These are phyloP conservation scores for Kwoniella shandongensis DNA, from an alignment of 768 basidiomycete species.

Conservation along the genomic window DNA sequence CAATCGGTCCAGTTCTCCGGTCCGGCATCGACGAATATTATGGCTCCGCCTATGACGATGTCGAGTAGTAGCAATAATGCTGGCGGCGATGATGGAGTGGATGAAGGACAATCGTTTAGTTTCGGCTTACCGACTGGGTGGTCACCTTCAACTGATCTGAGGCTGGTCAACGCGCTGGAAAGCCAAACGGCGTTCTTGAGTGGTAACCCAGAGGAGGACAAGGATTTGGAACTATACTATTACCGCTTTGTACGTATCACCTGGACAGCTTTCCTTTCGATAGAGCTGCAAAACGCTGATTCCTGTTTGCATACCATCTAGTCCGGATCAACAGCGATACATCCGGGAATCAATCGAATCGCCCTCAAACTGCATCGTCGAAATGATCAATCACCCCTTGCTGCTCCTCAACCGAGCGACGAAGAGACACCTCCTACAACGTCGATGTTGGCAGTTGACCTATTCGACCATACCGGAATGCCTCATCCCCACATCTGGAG, in stretches of 20 bases:
- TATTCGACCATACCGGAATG: conserved; percentile 46
- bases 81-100: not conserved
- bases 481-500: conserved; percentile 39
- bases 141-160: conserved; percentile 30
- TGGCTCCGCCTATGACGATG: too few relatives aligned
- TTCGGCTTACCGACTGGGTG: conserved; percentile 6
- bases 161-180: conserved; percentile 38
- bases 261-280: too few relatives aligned
- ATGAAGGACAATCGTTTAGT: not conserved
- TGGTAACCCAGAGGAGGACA: conserved; percentile 47
- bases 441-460: conserved; percentile 13
- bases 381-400: conserved; percentile 28
- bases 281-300: not conserved
- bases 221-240: conserved; percentile 48
- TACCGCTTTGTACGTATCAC: conserved; percentile 47
- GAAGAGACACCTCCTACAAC: conserved; percentile 11
- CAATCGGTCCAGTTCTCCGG: too few relatives aligned
- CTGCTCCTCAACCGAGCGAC: conserved; percentile 36
- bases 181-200: conserved; percentile 46
- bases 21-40: too few relatives aligned
- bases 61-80: not conserved
- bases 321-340: conserved; percentile 50
- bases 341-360: conserved; percentile 52
- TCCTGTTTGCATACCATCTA: conserved; percentile 4
- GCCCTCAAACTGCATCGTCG: conserved; percentile 47